These are phyloP conservation scores for Aschersonia sp. DNA, from an alignment of 2,329 filamentous ascomycete species.

Conservation along the genomic window DNA sequence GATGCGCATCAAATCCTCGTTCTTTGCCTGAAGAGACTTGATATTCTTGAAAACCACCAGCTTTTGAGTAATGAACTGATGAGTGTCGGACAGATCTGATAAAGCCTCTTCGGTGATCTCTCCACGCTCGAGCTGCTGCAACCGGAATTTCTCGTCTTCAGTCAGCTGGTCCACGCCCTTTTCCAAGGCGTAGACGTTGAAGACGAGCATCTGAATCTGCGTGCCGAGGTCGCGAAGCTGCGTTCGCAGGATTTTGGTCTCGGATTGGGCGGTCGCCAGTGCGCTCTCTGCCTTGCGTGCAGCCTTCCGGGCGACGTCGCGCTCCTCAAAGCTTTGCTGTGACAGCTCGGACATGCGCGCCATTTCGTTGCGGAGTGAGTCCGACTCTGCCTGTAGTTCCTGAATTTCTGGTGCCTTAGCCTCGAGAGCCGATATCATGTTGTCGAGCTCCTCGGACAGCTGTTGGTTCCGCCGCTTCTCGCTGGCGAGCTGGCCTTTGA, in stretches of 20 bases:
- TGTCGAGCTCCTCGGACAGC: slow-evolving; percentile 64
- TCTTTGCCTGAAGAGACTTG: slow-evolving; percentile 73
- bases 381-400: slow-evolving; percentile 68
- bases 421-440: slow-evolving; percentile 74
- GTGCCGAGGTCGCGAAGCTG: slow-evolving; percentile 81
- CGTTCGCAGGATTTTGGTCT: slow-evolving; percentile 67
- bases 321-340: slow-evolving; percentile 67
- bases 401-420: slow-evolving; percentile 77
- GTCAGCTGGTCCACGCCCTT: slow-evolving; percentile 61
- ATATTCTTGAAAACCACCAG: slow-evolving; percentile 84
- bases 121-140: slow-evolving; percentile 65
- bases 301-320: slow-evolving; percentile 64
- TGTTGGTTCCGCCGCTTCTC: slow-evolving; percentile 64
- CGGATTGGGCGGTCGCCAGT: slow-evolving; percentile 46
- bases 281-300: slow-evolving; percentile 67
- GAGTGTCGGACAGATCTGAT: slow-evolving; percentile 68
- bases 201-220: slow-evolving; percentile 79
- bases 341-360: slow-evolving; percentile 74
- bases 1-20: slow-evolving; percentile 68
- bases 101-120: slow-evolving; percentile 57
- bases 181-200: slow-evolving; percentile 72
- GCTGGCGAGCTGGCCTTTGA: slow-evolving; percentile 57
- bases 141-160: slow-evolving; percentile 56
- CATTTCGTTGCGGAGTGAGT: slow-evolving; percentile 66
- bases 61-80: slow-evolving; percentile 76